Conservation (phyloP, 2,329 filamentous ascomycete species). For the Apiospora phragmitis region DNA sequence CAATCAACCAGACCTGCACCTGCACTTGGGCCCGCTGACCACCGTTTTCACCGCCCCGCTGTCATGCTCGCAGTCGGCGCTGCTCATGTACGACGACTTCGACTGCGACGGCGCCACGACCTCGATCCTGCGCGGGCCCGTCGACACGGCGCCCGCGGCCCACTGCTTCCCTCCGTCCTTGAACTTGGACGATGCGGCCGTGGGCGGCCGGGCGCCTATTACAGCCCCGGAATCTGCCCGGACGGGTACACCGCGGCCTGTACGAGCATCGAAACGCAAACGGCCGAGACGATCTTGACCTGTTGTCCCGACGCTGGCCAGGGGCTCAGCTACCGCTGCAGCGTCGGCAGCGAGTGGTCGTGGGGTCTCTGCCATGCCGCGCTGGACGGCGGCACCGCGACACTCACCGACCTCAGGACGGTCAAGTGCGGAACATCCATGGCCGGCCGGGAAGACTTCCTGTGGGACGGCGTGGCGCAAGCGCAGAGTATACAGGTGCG, state of each 20-base stretch:
- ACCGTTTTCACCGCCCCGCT: not conserved
- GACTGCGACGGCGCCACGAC: not conserved
- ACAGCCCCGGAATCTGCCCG: not conserved
- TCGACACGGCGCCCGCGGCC: not conserved
- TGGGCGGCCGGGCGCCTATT: not conserved
- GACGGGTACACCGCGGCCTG: not conserved
- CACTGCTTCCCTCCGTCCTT: not conserved
- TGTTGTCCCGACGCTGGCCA: not conserved
- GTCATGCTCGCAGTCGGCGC: not conserved
- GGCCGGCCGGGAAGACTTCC: not conserved
- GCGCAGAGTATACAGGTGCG: not conserved
- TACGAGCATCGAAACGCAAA: not conserved
- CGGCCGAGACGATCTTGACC: not conserved
- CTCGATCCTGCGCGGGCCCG: conserved; percentile 2
- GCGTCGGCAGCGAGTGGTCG: not conserved
- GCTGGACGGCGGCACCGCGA: not conserved
- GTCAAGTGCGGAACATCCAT: not conserved
- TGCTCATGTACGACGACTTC: not conserved
- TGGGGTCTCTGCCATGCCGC: not conserved
- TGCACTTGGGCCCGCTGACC: not conserved
- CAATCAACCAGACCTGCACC: not conserved
- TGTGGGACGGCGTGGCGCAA: not conserved
- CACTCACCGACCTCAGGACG: not conserved
- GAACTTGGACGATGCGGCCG: not conserved
- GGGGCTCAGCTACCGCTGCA: not conserved